phyloP scores from a whole-genome alignment of 768 basidiomycete genomes.

The Cystobasidium ongulense region DNA sequence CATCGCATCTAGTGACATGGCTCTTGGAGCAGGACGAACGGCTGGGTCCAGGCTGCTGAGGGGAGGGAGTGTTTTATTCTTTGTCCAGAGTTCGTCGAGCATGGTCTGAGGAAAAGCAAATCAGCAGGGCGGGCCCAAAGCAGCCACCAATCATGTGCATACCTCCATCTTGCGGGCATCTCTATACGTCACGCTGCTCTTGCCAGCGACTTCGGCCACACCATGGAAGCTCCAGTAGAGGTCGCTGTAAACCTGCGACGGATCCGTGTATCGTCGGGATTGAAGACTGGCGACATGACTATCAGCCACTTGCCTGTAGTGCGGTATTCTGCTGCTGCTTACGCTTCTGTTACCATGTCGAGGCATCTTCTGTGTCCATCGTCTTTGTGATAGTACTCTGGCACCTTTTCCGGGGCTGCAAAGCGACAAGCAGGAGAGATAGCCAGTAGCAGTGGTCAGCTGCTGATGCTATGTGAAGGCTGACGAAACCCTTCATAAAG shows the following conservation, averaged over 20 bases:
- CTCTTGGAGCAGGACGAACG: neutral
- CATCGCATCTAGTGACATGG: neutral
- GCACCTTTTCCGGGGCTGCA: neutral
- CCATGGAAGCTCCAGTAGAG: neutral
- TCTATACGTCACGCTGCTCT: conserved; percentile 18
- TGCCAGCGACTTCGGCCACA: conserved; percentile 5
- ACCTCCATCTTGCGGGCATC: conserved; percentile 28
- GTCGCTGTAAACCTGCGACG: conserved; percentile 14
- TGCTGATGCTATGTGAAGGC: neutral
- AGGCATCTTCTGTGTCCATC: neutral
- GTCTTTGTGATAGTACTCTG: conserved; percentile 19
- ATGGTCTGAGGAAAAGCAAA: neutral
- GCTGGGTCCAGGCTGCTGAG: conserved; percentile 12
- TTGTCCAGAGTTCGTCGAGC: conserved; percentile 13
- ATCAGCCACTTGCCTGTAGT: neutral
- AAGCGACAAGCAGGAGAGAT: neutral
- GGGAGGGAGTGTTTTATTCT: conserved; percentile 6
- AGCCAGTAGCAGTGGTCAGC: too few species aligned
- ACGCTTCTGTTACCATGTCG: conserved; percentile 24
- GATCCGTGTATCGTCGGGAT: neutral
- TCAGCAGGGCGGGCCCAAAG: neutral
- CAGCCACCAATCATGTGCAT: neutral
- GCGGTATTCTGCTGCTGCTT: neutral
- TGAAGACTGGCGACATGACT: neutral
- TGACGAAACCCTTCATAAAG: neutral